These are phyloP conservation scores for Suillus spraguei DNA, from an alignment of 768 basidiomycete genomes.

Conservation along the genomic window DNA sequence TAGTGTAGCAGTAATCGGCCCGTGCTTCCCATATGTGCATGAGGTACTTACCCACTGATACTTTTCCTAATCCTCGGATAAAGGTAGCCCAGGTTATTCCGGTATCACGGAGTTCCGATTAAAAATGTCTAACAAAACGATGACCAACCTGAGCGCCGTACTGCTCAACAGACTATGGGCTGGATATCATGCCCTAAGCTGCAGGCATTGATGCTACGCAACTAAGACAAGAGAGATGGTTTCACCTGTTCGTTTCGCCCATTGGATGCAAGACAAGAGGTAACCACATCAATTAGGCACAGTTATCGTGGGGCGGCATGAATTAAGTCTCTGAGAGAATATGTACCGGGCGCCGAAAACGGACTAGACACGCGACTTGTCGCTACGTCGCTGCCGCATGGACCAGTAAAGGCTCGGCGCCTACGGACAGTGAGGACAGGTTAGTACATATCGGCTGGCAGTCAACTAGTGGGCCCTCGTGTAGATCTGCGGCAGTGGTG, in stretches of 20 bases:
- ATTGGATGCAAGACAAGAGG: neutral
- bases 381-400: neutral
- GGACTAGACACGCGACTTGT: neutral
- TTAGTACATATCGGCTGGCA: neutral
- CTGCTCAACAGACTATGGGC: neutral
- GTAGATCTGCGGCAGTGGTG: neutral
- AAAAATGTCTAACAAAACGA: neutral
- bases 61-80: too few relatives aligned
- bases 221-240: neutral
- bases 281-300: neutral
- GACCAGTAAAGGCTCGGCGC: neutral
- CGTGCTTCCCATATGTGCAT: conserved; percentile 2
- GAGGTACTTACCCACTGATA: neutral
- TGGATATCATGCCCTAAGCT: neutral
- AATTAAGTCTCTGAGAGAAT: neutral
- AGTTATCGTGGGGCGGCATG: neutral
- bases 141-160: neutral
- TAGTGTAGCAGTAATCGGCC: neutral
- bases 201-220: neutral
- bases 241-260: neutral
- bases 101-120: neutral
- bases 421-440: neutral
- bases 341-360: neutral
- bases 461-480: neutral
- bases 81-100: neutral